Percentiles rank a stretch among this genome's conserved stretches.
These are phyloP conservation scores for Exophiala mesophila DNA, from an alignment of 2,329 filamentous ascomycete species.

Conservation along the genomic window DNA sequence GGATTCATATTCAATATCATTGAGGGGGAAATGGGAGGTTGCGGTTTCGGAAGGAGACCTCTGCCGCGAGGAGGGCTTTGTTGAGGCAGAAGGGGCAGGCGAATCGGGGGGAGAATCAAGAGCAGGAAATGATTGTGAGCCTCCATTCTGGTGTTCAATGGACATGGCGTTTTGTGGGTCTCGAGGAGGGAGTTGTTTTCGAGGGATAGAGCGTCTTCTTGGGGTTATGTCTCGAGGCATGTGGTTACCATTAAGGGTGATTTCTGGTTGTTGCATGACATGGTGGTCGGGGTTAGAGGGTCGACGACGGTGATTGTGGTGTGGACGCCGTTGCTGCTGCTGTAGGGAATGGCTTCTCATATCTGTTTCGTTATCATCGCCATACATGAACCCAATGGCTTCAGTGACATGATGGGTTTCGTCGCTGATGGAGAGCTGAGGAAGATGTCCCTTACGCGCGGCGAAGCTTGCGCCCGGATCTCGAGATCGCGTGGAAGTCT, in stretches of 20 bases:
- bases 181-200: constrained; percentile 17
- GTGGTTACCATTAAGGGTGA: constrained; percentile 9
- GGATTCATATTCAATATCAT: constrained; percentile 83
- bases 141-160: constrained; percentile 30
- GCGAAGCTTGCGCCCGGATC: constrained; percentile 45
- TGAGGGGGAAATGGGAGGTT: constrained; percentile 64
- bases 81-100: constrained; percentile 53
- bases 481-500: constrained; percentile 40
- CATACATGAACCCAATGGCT: constrained; percentile 86
- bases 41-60: constrained; percentile 50
- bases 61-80: constrained; percentile 53
- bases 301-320: background rate
- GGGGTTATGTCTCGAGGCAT: constrained; percentile 3
- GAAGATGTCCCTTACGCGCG: constrained; percentile 53
- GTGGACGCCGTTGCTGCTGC: background rate
- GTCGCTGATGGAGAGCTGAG: constrained; percentile 71
- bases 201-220: constrained; percentile 13
- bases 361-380: constrained; percentile 55
- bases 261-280: constrained; percentile 4
- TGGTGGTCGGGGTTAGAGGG: constrained; percentile 7
- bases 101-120: constrained; percentile 35
- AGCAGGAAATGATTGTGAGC: constrained; percentile 25
- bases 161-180: constrained; percentile 15
- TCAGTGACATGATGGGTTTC: constrained; percentile 92
- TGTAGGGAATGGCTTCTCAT: background rate